These are phyloP conservation scores for Mycena indigotica DNA, from an alignment of 768 basidiomycete genomes.

Conservation along the genomic window DNA sequence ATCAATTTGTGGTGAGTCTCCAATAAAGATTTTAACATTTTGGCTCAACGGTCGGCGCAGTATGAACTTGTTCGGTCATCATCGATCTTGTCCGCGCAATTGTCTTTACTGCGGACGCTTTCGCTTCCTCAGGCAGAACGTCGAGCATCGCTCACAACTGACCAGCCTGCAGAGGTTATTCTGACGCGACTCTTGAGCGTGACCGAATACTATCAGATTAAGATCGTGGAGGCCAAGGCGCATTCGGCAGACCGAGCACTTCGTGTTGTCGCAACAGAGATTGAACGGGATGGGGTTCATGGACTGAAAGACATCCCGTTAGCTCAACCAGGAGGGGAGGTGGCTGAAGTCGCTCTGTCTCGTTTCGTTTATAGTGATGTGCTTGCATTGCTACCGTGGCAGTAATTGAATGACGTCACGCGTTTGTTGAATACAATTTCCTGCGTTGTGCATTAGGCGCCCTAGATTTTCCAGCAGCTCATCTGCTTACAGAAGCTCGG, in stretches of 20 bases:
- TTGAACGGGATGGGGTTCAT: constrained; percentile 64
- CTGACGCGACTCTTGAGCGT: constrained; percentile 46
- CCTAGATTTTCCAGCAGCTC: too few relatives aligned
- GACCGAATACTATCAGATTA: constrained; percentile 56
- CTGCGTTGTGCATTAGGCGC: too few relatives aligned
- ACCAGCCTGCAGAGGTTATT: constrained; percentile 37
- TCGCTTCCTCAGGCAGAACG: constrained; percentile 33
- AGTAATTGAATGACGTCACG: too few relatives aligned
- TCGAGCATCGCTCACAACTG: constrained; percentile 27
- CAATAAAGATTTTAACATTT: neutral
- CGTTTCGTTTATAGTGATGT: constrained; percentile 59
- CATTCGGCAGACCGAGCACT: constrained; percentile 59
- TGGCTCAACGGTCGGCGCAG: constrained; percentile 34
- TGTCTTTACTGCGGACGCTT: constrained; percentile 44
- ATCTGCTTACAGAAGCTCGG: too few relatives aligned
- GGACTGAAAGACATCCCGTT: constrained; percentile 31
- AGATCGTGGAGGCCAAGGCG: constrained; percentile 45
- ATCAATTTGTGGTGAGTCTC: constrained; percentile 61
- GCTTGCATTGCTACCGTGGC: constrained; percentile 53
- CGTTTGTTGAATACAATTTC: too few relatives aligned
- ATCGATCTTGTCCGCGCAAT: constrained; percentile 49
- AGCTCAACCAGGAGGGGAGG: constrained; percentile 50
- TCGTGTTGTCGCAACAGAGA: constrained; percentile 57
- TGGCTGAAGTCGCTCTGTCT: constrained; percentile 28
- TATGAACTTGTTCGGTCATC: constrained; percentile 69